Evolutionary conservation across 2,329 filamentous ascomycete genomes (phyloP).

Genomic region (Sarocladium oryzae): DNA sequence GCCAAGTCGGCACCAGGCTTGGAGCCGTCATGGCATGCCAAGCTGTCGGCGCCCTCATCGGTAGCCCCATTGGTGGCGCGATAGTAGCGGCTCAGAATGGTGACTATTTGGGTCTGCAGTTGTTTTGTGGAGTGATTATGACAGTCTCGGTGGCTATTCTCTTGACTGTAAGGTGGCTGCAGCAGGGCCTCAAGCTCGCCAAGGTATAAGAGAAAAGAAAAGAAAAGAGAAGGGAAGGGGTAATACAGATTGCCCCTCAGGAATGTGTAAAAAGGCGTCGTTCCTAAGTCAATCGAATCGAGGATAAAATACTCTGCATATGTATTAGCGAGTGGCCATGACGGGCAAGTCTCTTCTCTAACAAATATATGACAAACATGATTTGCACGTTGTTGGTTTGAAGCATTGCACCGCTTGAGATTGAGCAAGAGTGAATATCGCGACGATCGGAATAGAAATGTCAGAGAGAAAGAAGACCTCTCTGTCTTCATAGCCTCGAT

Average conservation of each 20-base stretch:
- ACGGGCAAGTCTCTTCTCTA: too few species aligned
- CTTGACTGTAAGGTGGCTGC: conserved; percentile 24
- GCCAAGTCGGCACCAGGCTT: conserved; percentile 61
- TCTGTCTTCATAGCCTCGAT: too few species aligned
- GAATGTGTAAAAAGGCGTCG: too few species aligned
- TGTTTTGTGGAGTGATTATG: conserved; percentile 56
- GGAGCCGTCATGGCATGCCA: conserved; percentile 58
- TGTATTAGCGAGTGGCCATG: too few species aligned
- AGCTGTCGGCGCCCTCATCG: conserved; percentile 58
- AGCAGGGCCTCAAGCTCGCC: conserved; percentile 25
- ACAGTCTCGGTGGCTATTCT: conserved; percentile 22
- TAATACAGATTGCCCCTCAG: background rate
- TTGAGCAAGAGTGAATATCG: too few species aligned
- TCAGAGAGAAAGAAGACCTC: too few species aligned
- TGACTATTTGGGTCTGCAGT: conserved; percentile 51
- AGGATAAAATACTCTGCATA: too few species aligned
- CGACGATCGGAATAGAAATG: too few species aligned
- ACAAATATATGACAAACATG: too few species aligned
- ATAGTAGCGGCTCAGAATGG: conserved; percentile 47
- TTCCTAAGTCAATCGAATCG: too few species aligned
- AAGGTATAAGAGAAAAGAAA: conserved; percentile 24
- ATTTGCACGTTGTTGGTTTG: too few species aligned
- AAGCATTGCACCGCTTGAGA: too few species aligned
- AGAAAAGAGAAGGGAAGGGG: background rate
- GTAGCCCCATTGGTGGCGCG: conserved; percentile 61